Base-by-base conservation (phyloP, 2,329 filamentous ascomycete species). In the Talaromyces rugulosus region DNA sequence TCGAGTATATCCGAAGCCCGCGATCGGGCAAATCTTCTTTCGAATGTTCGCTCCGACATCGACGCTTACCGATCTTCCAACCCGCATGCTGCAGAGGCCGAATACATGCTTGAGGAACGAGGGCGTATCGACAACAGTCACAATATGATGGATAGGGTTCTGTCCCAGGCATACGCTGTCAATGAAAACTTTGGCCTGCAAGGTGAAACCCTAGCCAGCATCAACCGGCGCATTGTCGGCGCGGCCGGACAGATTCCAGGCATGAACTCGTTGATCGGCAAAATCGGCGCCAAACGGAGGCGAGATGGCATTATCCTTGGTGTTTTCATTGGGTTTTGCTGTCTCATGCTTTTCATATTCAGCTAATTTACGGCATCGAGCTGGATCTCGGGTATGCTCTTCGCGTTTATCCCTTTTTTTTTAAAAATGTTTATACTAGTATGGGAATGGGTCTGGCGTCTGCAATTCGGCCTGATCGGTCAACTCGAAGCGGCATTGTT, bases 61-160 rank as follows among this genome's bases (percentile, higher is more conserved):
- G 85, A 92, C 75, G 88, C 91, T 60, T 97, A 96, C 80, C 90
- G 90, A 60, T 86, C 89, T 56, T 87, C 86, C 61, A 95, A 96
- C 73, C 91, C 91, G 8, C 90, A 86, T 68, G 87, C 87, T 2
- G 90, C 89, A 60, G 95, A 98, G 79, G 92, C 92, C 54, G 94
- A 99, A 64, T 99, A 98, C 81, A 97, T 99, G 93, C 84, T 99
- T 31, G 89, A 91, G 69, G 95, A 99, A 83, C 85, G 95, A 58
- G 81, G 83, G 65, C 86, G 90, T 66, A 87, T 99, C 72, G 95
- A 99, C 73, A 89, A 92, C 74, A 96, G 91, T 71, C 90, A 98
- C 77, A 89, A 87, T 68, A 88, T 96, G 82, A 89, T 92, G 55
- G 95, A 99, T 75, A 90, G 86, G 65, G 92, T 99, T 36, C 82